Base-by-base conservation (phyloP, 1,284 basidiomycete genomes). In the Uromyces viciae-fabae region DNA sequence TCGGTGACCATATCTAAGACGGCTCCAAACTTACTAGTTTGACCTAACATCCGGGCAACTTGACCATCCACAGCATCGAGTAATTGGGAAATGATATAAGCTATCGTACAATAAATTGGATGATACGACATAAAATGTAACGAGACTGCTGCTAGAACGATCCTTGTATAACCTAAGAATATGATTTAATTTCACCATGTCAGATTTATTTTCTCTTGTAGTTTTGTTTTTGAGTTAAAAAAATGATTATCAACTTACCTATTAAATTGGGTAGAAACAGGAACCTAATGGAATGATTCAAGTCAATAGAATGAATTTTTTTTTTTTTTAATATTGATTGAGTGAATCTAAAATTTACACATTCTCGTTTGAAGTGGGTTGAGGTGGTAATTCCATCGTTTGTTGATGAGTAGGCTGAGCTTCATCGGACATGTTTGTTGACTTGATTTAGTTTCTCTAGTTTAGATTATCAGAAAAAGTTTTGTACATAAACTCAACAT, bases 1-100 rank as follows among this genome's bases (percentile, higher is more conserved):
- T 99, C 96, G n/a, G 97, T 99, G 77, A 99, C 96, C 97, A 99
- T 99, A 87, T 99, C 97, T 84, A 99, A 88, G 54, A 99, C 96
- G 3, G 95, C 95, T 54, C 97, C 97, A 86, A 99, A 98, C 87
- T 96, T 96, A 81, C 93, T 94, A 25, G 93, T 91, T 87, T 99
- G 96, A 8, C 91, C 91, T 46, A 98, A 88, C 2, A 90, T 90
- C 81, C 97, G 90, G n/a, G 97, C 97, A 4, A 93, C 95, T 85
- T 92, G 91, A 2, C 97, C 97, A 84, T 99, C 97, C 66, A 95
- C 92, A 22, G 94, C 97, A 85, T 99, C 97, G 82, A 99, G 89
- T 56, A 99, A 89, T 85, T 93, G 95, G n/a, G 94, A 97, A 80
- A 98, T 87, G 82, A 91, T 90, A 87, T 99, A 99, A 62, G 94